These are phyloP conservation scores for Fraxinus baroniana DNA, from an alignment of 305 asterid species.

Conservation along the genomic window DNA sequence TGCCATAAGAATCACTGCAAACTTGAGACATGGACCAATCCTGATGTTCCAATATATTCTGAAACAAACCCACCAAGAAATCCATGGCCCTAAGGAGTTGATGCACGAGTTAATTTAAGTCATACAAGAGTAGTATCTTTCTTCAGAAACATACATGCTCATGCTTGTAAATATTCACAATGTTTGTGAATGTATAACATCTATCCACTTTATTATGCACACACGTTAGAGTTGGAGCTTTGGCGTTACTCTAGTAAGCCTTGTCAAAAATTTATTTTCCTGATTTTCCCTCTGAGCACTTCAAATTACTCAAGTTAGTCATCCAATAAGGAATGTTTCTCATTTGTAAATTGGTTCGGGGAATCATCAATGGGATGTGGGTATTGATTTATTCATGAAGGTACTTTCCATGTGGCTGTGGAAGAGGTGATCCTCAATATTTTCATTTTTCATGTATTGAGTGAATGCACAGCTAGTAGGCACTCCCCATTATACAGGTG, in stretches of 20 bases:
- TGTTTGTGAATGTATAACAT: neutral
- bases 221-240: neutral
- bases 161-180: slow-evolving; percentile 4
- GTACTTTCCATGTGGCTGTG: neutral
- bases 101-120: slow-evolving; percentile 16
- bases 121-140: neutral
- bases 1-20: slow-evolving; percentile 74
- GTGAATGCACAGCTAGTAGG: neutral
- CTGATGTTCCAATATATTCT: slow-evolving; percentile 65
- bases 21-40: slow-evolving; percentile 94
- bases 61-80: slow-evolving; percentile 78
- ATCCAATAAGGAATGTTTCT: neutral
- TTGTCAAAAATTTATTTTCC: neutral
- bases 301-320: neutral
- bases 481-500: neutral
- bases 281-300: neutral
- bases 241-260: neutral
- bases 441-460: neutral
- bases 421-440: neutral
- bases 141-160: slow-evolving; percentile 8
- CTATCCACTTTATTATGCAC: neutral
- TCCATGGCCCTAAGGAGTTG: slow-evolving; percentile 85
- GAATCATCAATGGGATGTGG: too few relatives aligned
- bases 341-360: neutral
- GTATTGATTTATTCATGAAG: neutral